These are phyloP conservation scores for Zygosaccharomyces sapae DNA, from an alignment of 1,139 yeast genomes.

Conservation along the genomic window DNA sequence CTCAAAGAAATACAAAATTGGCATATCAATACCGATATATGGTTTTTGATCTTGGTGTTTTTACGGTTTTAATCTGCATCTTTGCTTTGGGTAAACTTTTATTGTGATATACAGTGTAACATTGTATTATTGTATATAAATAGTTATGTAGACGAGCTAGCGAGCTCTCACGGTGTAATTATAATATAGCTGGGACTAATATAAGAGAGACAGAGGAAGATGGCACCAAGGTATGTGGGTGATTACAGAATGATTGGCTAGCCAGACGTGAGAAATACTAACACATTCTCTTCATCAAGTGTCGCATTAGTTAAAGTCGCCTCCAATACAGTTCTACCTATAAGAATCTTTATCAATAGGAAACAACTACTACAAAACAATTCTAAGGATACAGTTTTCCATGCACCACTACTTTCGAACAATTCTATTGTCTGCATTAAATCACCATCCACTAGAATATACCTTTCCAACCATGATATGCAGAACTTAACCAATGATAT, in stretches of 20 bases:
- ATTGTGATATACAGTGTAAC: constrained; percentile 1
- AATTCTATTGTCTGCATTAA: constrained; percentile 34
- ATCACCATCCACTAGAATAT: constrained; percentile 30
- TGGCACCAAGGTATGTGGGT: constrained; percentile 14
- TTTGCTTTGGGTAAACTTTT: constrained; percentile 10
- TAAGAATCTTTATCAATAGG: constrained; percentile 33
- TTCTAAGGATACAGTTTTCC: constrained; percentile 24
- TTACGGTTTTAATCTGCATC: constrained; percentile 9
- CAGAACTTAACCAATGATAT: constrained; percentile 27
- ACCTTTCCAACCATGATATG: constrained; percentile 33
- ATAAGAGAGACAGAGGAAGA: neutral
- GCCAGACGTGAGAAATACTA: neutral
- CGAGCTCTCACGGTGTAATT: neutral
- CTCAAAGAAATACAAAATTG: constrained; percentile 21
- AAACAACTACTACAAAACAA: constrained; percentile 26
- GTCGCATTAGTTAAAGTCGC: constrained; percentile 27
- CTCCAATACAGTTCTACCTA: constrained; percentile 24
- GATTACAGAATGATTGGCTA: neutral
- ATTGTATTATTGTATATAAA: neutral
- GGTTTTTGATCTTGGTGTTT: constrained; percentile 21
- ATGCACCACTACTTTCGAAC: constrained; percentile 34
- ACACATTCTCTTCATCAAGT: constrained; percentile 13
- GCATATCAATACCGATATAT: constrained; percentile 24
- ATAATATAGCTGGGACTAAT: neutral
- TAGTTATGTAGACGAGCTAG: neutral